Evolutionary conservation across 2,329 filamentous ascomycete species (phyloP).

Genomic region (Emergomyces pasteurianus): DNA sequence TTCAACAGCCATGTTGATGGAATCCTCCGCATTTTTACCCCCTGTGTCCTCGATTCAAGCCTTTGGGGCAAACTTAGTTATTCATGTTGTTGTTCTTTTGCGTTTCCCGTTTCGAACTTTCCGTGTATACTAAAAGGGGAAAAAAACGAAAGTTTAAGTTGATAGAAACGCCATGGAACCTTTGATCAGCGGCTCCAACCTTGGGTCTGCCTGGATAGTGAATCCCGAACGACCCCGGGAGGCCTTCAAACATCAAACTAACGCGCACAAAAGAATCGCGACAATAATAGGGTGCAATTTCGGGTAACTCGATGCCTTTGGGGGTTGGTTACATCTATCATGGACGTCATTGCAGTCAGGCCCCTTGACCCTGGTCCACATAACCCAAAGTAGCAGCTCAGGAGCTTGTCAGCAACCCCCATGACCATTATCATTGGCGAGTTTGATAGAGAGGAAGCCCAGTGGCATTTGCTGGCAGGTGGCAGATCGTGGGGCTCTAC

Average conservation of each 20-base stretch:
- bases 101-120: neutral
- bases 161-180: slow-evolving; percentile 1
- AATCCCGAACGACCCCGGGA: neutral
- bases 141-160: neutral
- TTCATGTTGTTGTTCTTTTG: no score
- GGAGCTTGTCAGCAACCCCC: neutral
- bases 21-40: neutral
- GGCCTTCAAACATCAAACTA: neutral
- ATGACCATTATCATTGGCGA: neutral
- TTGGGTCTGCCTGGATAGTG: neutral
- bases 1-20: neutral
- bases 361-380: neutral
- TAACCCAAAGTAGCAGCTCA: neutral
- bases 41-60: neutral
- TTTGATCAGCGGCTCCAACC: neutral
- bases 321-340: slow-evolving; percentile 1
- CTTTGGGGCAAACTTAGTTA: neutral
- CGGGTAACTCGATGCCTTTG: neutral
- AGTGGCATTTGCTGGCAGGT: neutral
- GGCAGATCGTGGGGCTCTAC: neutral
- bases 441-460: neutral
- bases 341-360: neutral
- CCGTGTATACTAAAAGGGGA: neutral
- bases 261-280: neutral
- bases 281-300: neutral